Conservation (phyloP, 116 monocot genomes). For the Thalassia testudinum region DNA sequence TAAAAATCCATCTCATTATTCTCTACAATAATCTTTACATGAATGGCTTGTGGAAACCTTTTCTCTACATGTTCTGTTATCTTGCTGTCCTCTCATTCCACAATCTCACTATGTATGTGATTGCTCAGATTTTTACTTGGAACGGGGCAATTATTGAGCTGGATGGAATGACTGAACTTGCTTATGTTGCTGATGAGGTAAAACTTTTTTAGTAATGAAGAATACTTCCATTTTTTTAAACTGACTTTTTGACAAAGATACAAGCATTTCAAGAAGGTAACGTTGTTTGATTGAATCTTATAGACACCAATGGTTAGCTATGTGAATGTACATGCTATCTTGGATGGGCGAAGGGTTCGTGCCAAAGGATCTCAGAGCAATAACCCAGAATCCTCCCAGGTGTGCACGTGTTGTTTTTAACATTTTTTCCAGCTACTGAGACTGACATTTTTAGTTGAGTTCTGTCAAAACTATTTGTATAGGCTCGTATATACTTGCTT, state of each 20-base stretch:
- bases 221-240: neutral
- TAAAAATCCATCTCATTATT: too few species aligned
- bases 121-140: conserved; percentile 84
- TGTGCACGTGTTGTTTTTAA: too few species aligned
- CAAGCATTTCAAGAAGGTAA: neutral
- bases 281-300: neutral
- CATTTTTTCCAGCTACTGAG: too few species aligned
- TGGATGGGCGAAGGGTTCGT: conserved; percentile 64
- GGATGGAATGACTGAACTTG: conserved; percentile 73
- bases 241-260: neutral
- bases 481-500: too few species aligned
- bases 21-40: too few species aligned
- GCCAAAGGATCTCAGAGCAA: conserved; percentile 37
- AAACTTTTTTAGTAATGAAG: neutral
- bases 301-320: conserved; percentile 97
- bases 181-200: conserved; percentile 93
- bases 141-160: conserved; percentile 79
- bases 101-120: neutral
- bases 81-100: too few species aligned
- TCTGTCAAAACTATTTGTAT: too few species aligned
- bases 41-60: too few species aligned
- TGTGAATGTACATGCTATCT: conserved; percentile 90
- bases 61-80: too few species aligned
- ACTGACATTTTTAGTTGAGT: too few species aligned
- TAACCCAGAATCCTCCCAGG: conserved; percentile 38